Evolutionary conservation across 2,329 filamentous ascomycete genomes (phyloP).

Genomic region (Ceratocystiopsis brevicomis): DNA sequence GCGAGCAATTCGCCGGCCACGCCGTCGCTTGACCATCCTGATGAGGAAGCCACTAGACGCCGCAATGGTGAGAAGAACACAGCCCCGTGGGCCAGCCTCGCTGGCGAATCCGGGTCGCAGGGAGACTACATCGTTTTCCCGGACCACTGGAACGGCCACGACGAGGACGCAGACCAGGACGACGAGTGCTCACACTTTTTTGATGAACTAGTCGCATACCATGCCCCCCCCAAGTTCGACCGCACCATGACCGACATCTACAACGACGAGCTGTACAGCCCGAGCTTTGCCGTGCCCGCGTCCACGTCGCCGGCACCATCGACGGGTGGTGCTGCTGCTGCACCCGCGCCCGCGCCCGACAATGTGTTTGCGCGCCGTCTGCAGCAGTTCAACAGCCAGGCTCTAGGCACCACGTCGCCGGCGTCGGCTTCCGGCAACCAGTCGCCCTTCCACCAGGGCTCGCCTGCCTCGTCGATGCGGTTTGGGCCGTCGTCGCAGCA

Average conservation of each 20-base stretch:
- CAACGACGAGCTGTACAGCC: conserved; percentile 68
- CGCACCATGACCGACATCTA: conserved; percentile 75
- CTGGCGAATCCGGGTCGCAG: neutral
- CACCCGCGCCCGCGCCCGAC: conserved; percentile 35
- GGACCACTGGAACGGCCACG: conserved; percentile 9
- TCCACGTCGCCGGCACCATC: conserved; percentile 35
- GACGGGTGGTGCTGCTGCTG: no score
- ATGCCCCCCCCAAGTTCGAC: conserved; percentile 54
- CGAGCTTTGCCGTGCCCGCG: conserved; percentile 39
- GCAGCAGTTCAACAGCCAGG: conserved; percentile 59
- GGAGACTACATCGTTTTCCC: no score
- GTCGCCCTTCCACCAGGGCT: conserved; percentile 59
- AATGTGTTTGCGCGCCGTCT: conserved; percentile 53
- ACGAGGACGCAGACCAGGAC: conserved; percentile 12
- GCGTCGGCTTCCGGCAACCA: conserved; percentile 33
- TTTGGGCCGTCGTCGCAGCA: conserved; percentile 13
- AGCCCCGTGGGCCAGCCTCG: no score
- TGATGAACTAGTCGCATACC: conserved; percentile 34
- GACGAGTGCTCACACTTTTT: conserved; percentile 48
- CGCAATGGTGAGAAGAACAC: conserved; percentile 31
- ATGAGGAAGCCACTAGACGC: conserved; percentile 27
- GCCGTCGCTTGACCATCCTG: conserved; percentile 26
- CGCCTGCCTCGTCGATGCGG: conserved; percentile 35
- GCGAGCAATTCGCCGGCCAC: conserved; percentile 41
- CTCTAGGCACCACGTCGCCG: conserved; percentile 39